Percentiles rank a stretch among this genome's conserved stretches.
Conservation (phyloP, 345 rosid genomes). For the Aethionema arabicum region DNA sequence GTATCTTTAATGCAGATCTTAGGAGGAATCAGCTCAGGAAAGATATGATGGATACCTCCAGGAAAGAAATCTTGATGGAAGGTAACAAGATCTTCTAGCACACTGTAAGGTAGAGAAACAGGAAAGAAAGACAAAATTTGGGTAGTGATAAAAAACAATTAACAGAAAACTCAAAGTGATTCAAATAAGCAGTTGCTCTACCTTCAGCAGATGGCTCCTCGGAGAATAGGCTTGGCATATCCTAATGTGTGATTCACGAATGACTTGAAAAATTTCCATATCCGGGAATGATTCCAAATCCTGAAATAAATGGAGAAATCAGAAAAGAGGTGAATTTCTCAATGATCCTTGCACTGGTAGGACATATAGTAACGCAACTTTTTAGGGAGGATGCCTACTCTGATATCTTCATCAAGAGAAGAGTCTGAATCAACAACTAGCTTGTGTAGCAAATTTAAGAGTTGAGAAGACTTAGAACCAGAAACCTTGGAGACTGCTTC, state of each 20-base stretch:
- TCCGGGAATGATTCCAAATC: slow-evolving; percentile 89
- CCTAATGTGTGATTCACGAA: slow-evolving; percentile 60
- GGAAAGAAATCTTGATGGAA: slow-evolving; percentile 79
- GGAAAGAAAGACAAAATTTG: slow-evolving; percentile 17
- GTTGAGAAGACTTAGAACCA: slow-evolving; percentile 52
- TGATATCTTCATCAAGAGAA: slow-evolving; percentile 68
- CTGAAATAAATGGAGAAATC: slow-evolving; percentile 40
- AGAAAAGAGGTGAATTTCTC: slow-evolving; percentile 8
- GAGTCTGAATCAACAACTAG: slow-evolving; percentile 62
- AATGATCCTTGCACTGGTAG: slow-evolving; percentile 17
- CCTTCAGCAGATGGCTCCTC: slow-evolving; percentile 87
- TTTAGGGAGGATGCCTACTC: slow-evolving; percentile 46
- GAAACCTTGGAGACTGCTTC: slow-evolving; percentile 47
- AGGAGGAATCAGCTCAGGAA: slow-evolving; percentile 12
- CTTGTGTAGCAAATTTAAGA: slow-evolving; percentile 59
- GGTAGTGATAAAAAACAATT: slow-evolving; percentile 21
- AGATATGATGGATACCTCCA: slow-evolving; percentile 51
- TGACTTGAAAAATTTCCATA: slow-evolving; percentile 51
- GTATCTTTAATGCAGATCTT: slow-evolving; percentile 22
- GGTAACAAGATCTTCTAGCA: slow-evolving; percentile 67
- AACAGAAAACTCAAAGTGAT: slow-evolving; percentile 18
- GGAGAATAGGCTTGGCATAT: slow-evolving; percentile 61
- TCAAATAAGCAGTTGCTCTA: slow-evolving; percentile 21
- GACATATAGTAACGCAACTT: slow-evolving; percentile 19
- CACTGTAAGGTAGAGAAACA: slow-evolving; percentile 45